Evolutionary conservation across 768 basidiomycete species (phyloP).

Genomic region (Clavaria fumosa): DNA sequence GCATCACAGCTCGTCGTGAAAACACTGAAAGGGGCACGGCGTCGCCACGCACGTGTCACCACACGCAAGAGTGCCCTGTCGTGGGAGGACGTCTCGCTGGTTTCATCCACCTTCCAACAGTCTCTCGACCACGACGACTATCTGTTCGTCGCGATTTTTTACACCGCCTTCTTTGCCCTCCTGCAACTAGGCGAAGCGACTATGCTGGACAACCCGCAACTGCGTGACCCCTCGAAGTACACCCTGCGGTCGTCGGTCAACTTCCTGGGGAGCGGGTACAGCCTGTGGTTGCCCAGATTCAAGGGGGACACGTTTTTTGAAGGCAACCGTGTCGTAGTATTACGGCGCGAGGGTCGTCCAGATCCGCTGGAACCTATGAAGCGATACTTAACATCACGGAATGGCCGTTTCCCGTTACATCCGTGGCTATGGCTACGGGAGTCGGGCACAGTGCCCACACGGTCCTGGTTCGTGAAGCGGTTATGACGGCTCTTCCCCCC

Average conservation of each 20-base stretch:
- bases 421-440: conserved; percentile 20
- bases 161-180: no score
- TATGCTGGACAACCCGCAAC: background rate
- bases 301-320: conserved; percentile 22
- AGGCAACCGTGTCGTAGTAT: no score
- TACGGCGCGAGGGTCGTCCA: conserved; percentile 9
- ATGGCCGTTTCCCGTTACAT: conserved; percentile 14
- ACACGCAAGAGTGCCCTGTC: conserved; percentile 16
- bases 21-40: conserved; percentile 14
- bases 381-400: conserved; percentile 16
- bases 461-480: conserved; percentile 20
- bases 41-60: conserved; percentile 8
- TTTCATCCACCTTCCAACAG: background rate
- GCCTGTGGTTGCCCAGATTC: conserved; percentile 12
- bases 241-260: background rate
- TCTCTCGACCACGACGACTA: conserved; percentile 11
- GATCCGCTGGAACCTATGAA: conserved; percentile 11
- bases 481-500: conserved; percentile 14
- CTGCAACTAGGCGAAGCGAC: conserved; percentile 1
- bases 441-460: conserved; percentile 18
- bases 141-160: conserved; percentile 13
- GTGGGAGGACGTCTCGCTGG: conserved; percentile 6
- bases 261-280: background rate
- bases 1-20: conserved; percentile 9
- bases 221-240: background rate